Conservation (phyloP, 2,329 filamentous ascomycete genomes). For the Saccharata proteae region DNA sequence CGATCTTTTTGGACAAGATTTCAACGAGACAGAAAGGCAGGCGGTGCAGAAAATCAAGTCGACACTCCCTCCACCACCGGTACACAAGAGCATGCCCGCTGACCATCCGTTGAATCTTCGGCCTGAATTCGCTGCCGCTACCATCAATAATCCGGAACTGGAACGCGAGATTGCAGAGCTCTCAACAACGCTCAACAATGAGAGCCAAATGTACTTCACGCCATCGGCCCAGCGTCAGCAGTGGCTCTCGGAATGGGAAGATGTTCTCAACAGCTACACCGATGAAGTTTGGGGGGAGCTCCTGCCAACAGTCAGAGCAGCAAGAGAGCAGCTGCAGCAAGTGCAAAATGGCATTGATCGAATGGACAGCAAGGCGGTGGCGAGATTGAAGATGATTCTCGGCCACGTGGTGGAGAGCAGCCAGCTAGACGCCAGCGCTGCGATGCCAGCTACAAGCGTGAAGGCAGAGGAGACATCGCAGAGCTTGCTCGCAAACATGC, state of each 20-base stretch:
- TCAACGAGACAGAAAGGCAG: constrained; percentile 6
- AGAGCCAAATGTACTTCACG: constrained; percentile 1
- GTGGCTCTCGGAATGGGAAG: constrained; percentile 12
- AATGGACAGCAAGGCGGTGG: constrained; percentile 12
- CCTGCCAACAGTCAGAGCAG: constrained; percentile 12
- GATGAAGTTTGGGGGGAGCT: constrained; percentile 15
- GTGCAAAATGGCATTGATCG: constrained; percentile 8
- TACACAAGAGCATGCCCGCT: constrained; percentile 6
- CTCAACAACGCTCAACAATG: neutral
- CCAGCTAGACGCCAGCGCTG: neutral
- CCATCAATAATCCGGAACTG: constrained; percentile 1
- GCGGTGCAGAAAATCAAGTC: constrained; percentile 10
- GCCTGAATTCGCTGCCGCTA: constrained; percentile 6
- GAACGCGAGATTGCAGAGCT: constrained; percentile 5
- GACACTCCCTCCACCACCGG: constrained; percentile 9
- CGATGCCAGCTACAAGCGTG: neutral
- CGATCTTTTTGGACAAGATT: constrained; percentile 9
- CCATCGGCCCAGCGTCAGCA: constrained; percentile 2
- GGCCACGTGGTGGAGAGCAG: constrained; percentile 12
- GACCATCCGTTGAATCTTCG: constrained; percentile 11
- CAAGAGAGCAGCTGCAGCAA: constrained; percentile 11
- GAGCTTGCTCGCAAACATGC: neutral
- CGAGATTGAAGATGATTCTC: constrained; percentile 15
- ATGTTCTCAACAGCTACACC: constrained; percentile 14
- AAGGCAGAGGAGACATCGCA: neutral